Conservation (phyloP, 345 rosid genomes). For the Clausena lansium region DNA sequence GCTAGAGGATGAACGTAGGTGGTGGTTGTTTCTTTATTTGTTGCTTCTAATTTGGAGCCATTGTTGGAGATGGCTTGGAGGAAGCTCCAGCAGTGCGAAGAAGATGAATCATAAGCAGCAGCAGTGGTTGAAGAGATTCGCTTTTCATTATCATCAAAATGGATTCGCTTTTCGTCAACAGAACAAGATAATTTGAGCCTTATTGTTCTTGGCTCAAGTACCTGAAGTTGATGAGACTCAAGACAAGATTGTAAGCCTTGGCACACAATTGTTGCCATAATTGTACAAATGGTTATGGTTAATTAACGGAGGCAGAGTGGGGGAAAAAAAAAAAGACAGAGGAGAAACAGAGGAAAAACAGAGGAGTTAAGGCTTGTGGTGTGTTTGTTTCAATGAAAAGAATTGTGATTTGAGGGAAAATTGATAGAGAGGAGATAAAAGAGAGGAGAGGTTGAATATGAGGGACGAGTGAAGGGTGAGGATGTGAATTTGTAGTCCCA, state of each 20-base stretch:
- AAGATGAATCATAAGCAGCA: conserved; percentile 17
- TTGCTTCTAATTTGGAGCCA: conserved; percentile 21
- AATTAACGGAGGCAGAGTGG: too few relatives aligned
- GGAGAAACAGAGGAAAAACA: conserved; percentile 24
- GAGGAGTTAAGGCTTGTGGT: neutral
- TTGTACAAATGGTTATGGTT: neutral
- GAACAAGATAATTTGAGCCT: conserved; percentile 51
- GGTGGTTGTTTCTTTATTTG: conserved; percentile 12
- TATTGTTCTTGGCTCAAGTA: conserved; percentile 51
- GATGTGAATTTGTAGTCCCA: conserved; percentile 55
- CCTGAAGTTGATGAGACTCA: conserved; percentile 35
- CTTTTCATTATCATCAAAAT: neutral
- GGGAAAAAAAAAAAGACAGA: conserved; percentile 1
- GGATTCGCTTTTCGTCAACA: conserved; percentile 11
- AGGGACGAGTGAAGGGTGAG: conserved; percentile 23
- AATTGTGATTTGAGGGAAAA: conserved; percentile 3
- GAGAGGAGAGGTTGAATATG: conserved; percentile 26
- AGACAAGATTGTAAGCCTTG: conserved; percentile 61
- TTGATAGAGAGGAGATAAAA: neutral
- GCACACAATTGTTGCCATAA: conserved; percentile 69
- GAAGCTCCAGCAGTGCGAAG: conserved; percentile 47
- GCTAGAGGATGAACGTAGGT: conserved; percentile 43
- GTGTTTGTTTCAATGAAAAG: neutral
- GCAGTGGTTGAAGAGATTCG: conserved; percentile 1
- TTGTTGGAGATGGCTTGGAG: conserved; percentile 38